A percentile compares a stretch with the other conserved stretches of the same genome.
These are phyloP conservation scores for Candolleomyces aberdarensis DNA, from an alignment of 768 basidiomycete genomes.

Conservation along the genomic window DNA sequence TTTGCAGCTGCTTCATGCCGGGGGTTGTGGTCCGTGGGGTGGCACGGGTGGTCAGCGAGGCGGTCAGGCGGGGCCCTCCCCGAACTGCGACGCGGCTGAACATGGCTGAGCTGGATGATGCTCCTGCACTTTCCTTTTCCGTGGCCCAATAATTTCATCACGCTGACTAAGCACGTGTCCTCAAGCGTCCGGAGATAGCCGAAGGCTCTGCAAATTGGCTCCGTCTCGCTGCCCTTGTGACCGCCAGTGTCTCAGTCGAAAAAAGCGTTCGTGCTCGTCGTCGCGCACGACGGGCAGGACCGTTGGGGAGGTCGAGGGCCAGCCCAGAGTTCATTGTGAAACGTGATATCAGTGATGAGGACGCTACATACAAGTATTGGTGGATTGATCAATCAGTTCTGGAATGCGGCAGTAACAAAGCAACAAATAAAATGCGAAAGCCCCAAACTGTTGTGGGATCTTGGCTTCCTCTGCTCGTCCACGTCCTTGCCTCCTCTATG, in stretches of 20 bases:
- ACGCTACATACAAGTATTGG: neutral
- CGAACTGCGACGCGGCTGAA: neutral
- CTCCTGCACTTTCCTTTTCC: no score
- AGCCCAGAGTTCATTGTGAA: neutral
- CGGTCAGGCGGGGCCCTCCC: neutral
- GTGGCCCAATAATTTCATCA: neutral
- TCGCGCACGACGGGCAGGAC: neutral
- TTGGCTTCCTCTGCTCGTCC: constrained; percentile 12
- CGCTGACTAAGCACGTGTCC: constrained; percentile 6
- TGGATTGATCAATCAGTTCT: constrained; percentile 5
- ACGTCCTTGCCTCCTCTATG: constrained; percentile 25
- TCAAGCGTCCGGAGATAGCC: constrained; percentile 8
- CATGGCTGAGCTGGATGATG: neutral
- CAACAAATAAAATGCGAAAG: constrained; percentile 5
- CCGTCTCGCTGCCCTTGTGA: constrained; percentile 16
- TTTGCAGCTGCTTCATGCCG: no score
- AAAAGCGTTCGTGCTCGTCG: neutral
- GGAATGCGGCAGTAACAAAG: neutral
- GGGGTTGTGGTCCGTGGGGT: no score
- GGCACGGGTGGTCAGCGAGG: no score
- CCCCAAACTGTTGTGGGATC: neutral
- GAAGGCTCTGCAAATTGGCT: constrained; percentile 5
- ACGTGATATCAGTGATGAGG: neutral
- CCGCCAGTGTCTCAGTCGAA: constrained; percentile 3
- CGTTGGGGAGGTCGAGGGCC: neutral